Percentiles rank a stretch among this genome's conserved stretches.
Evolutionary conservation across 1,284 basidiomycete species (phyloP).

Genomic region (Termitomyces sp.): DNA sequence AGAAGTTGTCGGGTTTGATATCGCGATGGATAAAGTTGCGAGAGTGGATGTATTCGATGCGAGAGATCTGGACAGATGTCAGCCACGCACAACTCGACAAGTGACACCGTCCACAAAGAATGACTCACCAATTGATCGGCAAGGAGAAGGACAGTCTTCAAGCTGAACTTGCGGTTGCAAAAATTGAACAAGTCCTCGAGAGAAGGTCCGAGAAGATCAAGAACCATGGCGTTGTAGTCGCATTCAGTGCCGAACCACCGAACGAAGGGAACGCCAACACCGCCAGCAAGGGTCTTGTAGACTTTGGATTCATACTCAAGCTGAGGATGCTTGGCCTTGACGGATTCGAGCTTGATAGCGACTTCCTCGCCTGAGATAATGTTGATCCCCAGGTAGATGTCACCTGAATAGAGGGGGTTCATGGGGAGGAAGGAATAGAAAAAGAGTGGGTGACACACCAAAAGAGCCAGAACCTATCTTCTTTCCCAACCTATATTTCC

Average conservation of each 20-base stretch:
- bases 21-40: conserved; percentile 99
- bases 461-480: conserved; percentile 99
- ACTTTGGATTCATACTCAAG: conserved; percentile 98
- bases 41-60: conserved; percentile 98
- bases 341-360: conserved; percentile 99
- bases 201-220: conserved; percentile 95
- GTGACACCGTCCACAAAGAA: neutral
- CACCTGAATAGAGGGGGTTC: conserved; percentile 50
- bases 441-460: conserved; percentile 51
- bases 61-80: conserved; percentile 72
- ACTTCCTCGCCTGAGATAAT: conserved; percentile 99
- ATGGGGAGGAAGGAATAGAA: conserved; percentile 5
- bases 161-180: conserved; percentile 96
- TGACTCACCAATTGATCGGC: conserved; percentile 89
- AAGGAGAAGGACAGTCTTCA: conserved; percentile 96
- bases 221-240: conserved; percentile 99
- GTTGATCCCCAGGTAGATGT: conserved; percentile 99
- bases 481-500: conserved; percentile 98
- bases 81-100: neutral
- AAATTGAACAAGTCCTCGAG: conserved; percentile 99
- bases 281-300: conserved; percentile 96
- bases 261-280: conserved; percentile 97
- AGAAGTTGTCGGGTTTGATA: conserved; percentile 99
- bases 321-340: conserved; percentile 99
- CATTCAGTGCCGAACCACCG: conserved; percentile 99